Conservation (phyloP, 129 eudicot species). For the Lactuca saligna region DNA sequence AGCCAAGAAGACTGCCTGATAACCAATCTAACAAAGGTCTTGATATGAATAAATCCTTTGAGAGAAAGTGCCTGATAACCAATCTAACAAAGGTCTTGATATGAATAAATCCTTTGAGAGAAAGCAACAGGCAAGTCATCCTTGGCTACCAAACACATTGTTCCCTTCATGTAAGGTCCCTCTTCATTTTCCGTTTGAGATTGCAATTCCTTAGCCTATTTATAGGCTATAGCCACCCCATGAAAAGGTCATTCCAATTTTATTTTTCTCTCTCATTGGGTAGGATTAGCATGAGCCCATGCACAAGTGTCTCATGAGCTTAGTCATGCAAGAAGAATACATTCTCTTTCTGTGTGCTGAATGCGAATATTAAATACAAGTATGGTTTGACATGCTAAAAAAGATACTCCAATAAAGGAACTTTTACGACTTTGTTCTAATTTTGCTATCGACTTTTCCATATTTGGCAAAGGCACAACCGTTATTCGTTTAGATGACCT, state of each 20-base stretch:
- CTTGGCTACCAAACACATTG: constrained; percentile 67
- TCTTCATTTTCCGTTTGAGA: constrained; percentile 20
- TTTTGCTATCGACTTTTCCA: not conserved
- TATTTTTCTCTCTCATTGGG: constrained; percentile 12
- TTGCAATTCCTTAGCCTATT: constrained; percentile 14
- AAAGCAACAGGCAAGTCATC: constrained; percentile 67
- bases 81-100: constrained; percentile 14
- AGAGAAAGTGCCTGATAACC: constrained; percentile 32
- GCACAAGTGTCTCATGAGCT: constrained; percentile 32
- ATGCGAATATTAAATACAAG: not conserved
- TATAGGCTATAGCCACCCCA: constrained; percentile 38
- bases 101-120: not conserved
- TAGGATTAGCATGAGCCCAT: constrained; percentile 27
- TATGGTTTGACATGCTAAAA: not conserved
- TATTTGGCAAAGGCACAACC: constrained; percentile 6
- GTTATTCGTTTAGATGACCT: constrained; percentile 12
- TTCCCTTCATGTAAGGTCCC: constrained; percentile 51
- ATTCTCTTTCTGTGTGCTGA: constrained; percentile 16
- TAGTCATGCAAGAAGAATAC: constrained; percentile 27
- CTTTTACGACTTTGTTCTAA: not conserved
- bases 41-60: not conserved
- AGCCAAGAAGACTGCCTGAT: constrained; percentile 59
- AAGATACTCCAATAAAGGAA: not conserved
- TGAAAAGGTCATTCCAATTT: constrained; percentile 18
- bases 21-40: constrained; percentile 18